Conservation (phyloP, 305 asterid genomes). For the Ruellia speciosa region DNA sequence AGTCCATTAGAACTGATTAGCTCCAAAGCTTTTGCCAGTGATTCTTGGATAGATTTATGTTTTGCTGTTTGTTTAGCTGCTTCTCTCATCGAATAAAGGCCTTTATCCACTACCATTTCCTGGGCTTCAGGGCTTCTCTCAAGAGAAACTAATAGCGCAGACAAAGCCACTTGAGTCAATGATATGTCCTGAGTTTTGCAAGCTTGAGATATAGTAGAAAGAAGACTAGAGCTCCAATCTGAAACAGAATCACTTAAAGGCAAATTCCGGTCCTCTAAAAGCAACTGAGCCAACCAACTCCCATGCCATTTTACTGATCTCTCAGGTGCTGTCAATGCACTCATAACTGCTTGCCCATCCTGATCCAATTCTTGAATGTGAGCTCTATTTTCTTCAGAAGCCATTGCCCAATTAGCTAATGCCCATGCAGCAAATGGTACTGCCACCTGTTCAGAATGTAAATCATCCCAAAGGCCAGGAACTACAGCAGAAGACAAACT, state of each 20-base stretch:
- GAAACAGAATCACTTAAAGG: conserved; percentile 72
- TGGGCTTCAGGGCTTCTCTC: conserved; percentile 75
- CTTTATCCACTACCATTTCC: conserved; percentile 70
- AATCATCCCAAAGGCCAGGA: conserved; percentile 99
- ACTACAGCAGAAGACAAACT: conserved; percentile 57
- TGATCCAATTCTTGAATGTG: conserved; percentile 90
- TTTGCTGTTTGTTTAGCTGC: conserved; percentile 63
- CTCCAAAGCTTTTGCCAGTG: conserved; percentile 85
- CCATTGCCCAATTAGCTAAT: conserved; percentile 97
- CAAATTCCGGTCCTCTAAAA: conserved; percentile 67
- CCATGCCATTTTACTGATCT: conserved; percentile 99
- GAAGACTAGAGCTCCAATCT: conserved; percentile 88
- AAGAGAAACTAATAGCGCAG: conserved; percentile 75
- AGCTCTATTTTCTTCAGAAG: conserved; percentile 76
- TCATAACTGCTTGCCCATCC: conserved; percentile 84
- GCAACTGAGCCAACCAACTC: conserved; percentile 82
- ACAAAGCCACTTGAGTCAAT: conserved; percentile 73
- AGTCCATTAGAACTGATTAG: conserved; percentile 55
- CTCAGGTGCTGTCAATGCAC: conserved; percentile 90
- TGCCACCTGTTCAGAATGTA: conserved; percentile 85
- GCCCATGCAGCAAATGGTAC: conserved; percentile 99
- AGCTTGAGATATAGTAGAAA: conserved; percentile 82
- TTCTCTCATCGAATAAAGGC: conserved; percentile 84
- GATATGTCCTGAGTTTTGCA: conserved; percentile 76
- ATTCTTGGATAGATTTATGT: conserved; percentile 71